Evolutionary conservation across 768 basidiomycete genomes (phyloP).

Genomic region (Pisolithus marmoratus): DNA sequence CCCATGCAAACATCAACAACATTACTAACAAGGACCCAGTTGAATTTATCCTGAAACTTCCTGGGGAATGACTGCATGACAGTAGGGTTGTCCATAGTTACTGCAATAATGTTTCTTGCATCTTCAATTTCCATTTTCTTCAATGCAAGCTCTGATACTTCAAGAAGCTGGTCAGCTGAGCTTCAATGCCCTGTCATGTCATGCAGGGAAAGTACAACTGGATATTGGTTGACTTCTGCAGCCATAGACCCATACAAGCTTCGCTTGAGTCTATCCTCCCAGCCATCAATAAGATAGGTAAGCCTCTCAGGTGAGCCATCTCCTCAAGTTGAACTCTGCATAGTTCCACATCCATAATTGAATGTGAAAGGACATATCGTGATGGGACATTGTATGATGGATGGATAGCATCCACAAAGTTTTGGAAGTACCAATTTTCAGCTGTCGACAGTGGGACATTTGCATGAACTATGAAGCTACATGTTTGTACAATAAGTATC

Average conservation of each 20-base stretch:
- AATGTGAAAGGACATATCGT: no score
- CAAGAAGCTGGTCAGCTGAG: conserved; percentile 18
- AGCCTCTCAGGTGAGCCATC: conserved; percentile 1
- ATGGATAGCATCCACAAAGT: no score
- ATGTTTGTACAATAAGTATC: no score
- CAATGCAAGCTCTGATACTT: conserved; percentile 2
- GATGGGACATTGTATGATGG: no score
- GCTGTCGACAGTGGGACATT: no score
- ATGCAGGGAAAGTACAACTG: conserved; percentile 13
- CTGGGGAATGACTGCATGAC: conserved; percentile 24
- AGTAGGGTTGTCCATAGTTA: conserved; percentile 29
- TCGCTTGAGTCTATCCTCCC: conserved; percentile 22
- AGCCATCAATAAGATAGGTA: conserved; percentile 26
- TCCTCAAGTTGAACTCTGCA: no score
- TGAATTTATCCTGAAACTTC: conserved; percentile 15
- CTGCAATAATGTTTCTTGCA: conserved; percentile 16
- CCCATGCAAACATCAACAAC: no score
- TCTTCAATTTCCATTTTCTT: conserved; percentile 15
- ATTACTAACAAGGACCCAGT: conserved; percentile 23
- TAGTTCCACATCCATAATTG: no score
- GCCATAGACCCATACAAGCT: conserved; percentile 24
- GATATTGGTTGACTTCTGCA: conserved; percentile 15
- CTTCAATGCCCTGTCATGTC: conserved; percentile 15
- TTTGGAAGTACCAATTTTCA: no score
- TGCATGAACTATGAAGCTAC: no score